These are phyloP conservation scores for Kluyveromyces siamensis DNA, from an alignment of 805 yeast species.

Conservation along the genomic window DNA sequence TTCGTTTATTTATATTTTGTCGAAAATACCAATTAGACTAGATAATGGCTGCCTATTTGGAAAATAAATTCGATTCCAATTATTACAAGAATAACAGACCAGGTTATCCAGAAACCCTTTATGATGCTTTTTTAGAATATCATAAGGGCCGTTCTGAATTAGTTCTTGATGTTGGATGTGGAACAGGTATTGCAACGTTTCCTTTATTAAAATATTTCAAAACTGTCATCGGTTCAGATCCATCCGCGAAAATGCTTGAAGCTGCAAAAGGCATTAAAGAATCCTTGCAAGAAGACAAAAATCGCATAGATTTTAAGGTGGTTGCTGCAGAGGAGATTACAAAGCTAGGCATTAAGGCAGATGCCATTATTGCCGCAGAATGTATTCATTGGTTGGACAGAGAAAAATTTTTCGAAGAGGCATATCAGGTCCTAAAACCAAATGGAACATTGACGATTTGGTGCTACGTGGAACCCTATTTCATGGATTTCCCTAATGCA, in stretches of 20 bases:
- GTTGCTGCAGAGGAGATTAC: slow-evolving; percentile 22
- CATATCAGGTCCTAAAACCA: slow-evolving; percentile 39
- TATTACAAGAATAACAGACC: slow-evolving; percentile 6
- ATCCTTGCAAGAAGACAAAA: slow-evolving; percentile 7
- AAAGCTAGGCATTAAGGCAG: slow-evolving; percentile 24
- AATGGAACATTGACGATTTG: slow-evolving; percentile 63
- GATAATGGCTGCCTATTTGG: slow-evolving; percentile 3
- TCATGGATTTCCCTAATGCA: slow-evolving; percentile 43
- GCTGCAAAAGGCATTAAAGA: slow-evolving; percentile 26
- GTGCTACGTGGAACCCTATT: slow-evolving; percentile 64
- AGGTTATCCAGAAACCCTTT: slow-evolving; percentile 48
- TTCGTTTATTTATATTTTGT: no score
- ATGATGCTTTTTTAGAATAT: slow-evolving; percentile 32
- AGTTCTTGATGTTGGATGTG: slow-evolving; percentile 61
- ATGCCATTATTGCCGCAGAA: slow-evolving; percentile 59
- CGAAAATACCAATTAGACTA: background rate
- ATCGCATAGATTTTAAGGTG: slow-evolving; percentile 14
- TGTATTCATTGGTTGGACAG: slow-evolving; percentile 71
- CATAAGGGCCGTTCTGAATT: slow-evolving; percentile 29
- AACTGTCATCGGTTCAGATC: slow-evolving; percentile 48
- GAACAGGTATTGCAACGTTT: slow-evolving; percentile 59
- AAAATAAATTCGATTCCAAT: slow-evolving; percentile 1
- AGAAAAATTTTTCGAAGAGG: slow-evolving; percentile 39
- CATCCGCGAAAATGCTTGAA: slow-evolving; percentile 43
- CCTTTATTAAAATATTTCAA: slow-evolving; percentile 37